Evolutionary conservation across 2,329 filamentous ascomycete genomes (phyloP).

Genomic region (Nakataea oryzae): DNA sequence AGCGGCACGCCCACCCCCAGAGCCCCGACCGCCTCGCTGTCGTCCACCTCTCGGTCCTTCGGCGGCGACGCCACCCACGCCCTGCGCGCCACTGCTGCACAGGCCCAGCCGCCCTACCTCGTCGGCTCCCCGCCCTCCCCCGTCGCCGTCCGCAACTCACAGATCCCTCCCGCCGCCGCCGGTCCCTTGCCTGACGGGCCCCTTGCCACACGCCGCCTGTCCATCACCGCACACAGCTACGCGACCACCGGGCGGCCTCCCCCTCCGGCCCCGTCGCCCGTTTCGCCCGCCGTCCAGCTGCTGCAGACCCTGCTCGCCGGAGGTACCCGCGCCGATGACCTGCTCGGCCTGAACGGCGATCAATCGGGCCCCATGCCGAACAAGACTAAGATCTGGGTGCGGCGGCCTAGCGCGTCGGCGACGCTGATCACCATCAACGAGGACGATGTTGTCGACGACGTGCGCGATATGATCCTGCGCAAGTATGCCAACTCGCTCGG

Average conservation of each 20-base stretch:
- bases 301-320: conserved; percentile 1
- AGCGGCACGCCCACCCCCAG: neutral
- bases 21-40: neutral
- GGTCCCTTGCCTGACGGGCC: neutral
- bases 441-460: conserved; percentile 88
- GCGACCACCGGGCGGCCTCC: neutral
- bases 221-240: neutral
- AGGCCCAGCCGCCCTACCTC: neutral
- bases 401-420: conserved; percentile 71
- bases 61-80: neutral
- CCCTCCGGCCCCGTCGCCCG: neutral
- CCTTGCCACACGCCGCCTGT: neutral
- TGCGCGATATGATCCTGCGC: conserved; percentile 80
- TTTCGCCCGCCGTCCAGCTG: conserved; percentile 15
- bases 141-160: neutral
- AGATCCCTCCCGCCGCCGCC: neutral
- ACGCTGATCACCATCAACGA: conserved; percentile 79
- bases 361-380: conserved; percentile 37
- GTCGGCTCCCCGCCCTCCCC: neutral
- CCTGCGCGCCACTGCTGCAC: neutral
- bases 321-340: neutral
- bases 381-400: conserved; percentile 88
- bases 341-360: conserved; percentile 17
- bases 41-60: neutral
- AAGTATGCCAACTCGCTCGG: conserved; percentile 94